A percentile compares a stretch with the other conserved stretches of the same genome.
phyloP scores from a whole-genome alignment of 1,284 basidiomycete genomes.

The Pseudozyma sp. region DNA sequence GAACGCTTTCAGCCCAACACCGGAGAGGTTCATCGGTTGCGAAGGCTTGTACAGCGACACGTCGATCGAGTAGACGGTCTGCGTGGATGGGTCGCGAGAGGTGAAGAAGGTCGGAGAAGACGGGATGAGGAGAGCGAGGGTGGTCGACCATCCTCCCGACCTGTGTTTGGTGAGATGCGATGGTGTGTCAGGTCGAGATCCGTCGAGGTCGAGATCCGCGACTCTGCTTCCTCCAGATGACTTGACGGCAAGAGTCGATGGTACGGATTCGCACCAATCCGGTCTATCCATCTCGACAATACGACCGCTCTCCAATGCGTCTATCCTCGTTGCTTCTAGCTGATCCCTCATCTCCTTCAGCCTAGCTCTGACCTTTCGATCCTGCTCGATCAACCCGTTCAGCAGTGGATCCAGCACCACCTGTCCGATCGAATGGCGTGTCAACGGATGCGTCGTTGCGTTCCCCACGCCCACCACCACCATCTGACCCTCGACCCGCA shows the following conservation, averaged over 20 bases:
- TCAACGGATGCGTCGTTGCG: slow-evolving; percentile 40
- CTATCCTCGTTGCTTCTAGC: slow-evolving; percentile 7
- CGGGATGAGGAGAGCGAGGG: slow-evolving; percentile 9
- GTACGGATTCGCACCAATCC: slow-evolving; percentile 13
- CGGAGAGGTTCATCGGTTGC: slow-evolving; percentile 42
- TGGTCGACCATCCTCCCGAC: slow-evolving; percentile 15
- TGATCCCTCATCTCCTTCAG: slow-evolving; percentile 1
- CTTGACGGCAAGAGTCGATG: not conserved
- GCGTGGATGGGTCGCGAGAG: not conserved
- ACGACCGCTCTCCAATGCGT: slow-evolving; percentile 1
- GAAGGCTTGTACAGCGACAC: slow-evolving; percentile 33
- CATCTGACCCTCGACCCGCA: slow-evolving; percentile 9
- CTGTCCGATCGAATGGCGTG: slow-evolving; percentile 41
- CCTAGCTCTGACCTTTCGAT: not conserved
- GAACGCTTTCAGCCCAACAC: slow-evolving; percentile 13
- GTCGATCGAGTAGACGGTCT: slow-evolving; percentile 13
- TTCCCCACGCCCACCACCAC: slow-evolving; percentile 41
- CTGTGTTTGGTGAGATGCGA: not conserved
- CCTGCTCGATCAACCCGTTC: slow-evolving; percentile 3
- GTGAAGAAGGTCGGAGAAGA: slow-evolving; percentile 1
- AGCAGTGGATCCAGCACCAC: slow-evolving; percentile 33
- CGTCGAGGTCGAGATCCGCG: slow-evolving; percentile 3
- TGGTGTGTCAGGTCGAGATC: not conserved
- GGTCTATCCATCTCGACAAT: not conserved
- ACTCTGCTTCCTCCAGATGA: not conserved